phyloP scores from a whole-genome alignment of 1,284 basidiomycete species.

The Hemileia vastatrix region DNA sequence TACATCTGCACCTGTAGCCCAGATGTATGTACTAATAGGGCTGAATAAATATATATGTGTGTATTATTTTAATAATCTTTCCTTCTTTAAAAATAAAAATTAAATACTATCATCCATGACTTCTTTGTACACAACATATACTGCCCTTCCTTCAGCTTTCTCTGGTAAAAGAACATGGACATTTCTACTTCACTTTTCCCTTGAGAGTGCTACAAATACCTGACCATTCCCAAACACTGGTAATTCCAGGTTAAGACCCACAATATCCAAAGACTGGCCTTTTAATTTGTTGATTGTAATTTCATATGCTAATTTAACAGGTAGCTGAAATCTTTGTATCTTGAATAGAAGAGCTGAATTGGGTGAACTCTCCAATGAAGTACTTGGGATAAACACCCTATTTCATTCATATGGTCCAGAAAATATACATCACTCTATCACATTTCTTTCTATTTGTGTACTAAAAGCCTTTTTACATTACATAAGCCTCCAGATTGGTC shows the following conservation, averaged over 20 bases:
- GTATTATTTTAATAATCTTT: no score
- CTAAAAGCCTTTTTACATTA: constrained; percentile 1
- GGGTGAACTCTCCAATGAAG: not conserved
- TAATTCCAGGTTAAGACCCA: constrained; percentile 43
- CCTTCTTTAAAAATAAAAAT: no score
- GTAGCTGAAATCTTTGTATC: constrained; percentile 43
- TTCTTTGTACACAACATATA: no score
- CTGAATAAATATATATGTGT: no score
- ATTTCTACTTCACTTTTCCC: no score
- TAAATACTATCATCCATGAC: no score
- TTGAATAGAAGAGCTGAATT: not conserved
- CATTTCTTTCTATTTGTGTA: not conserved
- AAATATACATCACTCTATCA: not conserved
- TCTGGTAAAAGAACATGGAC: no score
- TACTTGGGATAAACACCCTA: not conserved
- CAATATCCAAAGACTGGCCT: constrained; percentile 46
- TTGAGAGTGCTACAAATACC: constrained; percentile 48
- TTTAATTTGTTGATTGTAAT: constrained; percentile 49
- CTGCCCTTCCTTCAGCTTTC: no score
- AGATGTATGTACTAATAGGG: no score
- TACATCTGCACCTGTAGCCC: no score
- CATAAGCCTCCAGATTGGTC: not conserved
- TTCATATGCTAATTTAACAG: constrained; percentile 47
- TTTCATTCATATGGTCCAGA: not conserved
- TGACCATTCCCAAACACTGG: constrained; percentile 49